Conservation (phyloP, 2,329 filamentous ascomycete species). For the Passalora sequoiae region DNA sequence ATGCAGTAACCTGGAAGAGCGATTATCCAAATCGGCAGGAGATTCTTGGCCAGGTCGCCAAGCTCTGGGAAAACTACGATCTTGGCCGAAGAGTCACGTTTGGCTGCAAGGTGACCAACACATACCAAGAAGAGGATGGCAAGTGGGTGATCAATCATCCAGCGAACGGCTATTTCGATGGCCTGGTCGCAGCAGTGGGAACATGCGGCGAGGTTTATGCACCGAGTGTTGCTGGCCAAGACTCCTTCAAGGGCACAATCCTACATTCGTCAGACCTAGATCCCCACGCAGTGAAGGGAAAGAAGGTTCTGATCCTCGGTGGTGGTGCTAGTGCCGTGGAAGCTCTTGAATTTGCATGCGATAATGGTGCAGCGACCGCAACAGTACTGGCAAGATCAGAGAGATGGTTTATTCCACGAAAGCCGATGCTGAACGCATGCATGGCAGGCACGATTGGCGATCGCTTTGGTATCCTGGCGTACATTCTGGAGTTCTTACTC, state of each 20-base stretch:
- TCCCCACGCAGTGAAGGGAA: conserved; percentile 65
- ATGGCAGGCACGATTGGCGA: conserved; percentile 75
- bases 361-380: conserved; percentile 60
- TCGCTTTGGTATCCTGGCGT: conserved; percentile 63
- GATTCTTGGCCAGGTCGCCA: conserved; percentile 65
- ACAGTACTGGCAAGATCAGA: conserved; percentile 53
- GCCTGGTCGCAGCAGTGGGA: conserved; percentile 70
- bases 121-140: conserved; percentile 63
- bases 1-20: conserved; percentile 65
- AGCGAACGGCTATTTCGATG: conserved; percentile 67
- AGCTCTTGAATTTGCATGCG: conserved; percentile 70
- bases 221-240: conserved; percentile 57
- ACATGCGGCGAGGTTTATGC: conserved; percentile 61
- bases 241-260: conserved; percentile 61
- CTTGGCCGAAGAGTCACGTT: conserved; percentile 67
- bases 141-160: conserved; percentile 74
- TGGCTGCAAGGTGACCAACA: conserved; percentile 61
- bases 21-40: conserved; percentile 72
- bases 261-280: conserved; percentile 74
- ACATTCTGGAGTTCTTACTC: conserved; percentile 70
- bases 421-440: conserved; percentile 65
- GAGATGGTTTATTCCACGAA: conserved; percentile 53
- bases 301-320: conserved; percentile 71
- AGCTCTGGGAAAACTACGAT: conserved; percentile 69
- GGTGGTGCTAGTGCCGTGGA: conserved; percentile 80